Conservation (phyloP, 345 rosid species). For the Melaleuca alternifolia region DNA sequence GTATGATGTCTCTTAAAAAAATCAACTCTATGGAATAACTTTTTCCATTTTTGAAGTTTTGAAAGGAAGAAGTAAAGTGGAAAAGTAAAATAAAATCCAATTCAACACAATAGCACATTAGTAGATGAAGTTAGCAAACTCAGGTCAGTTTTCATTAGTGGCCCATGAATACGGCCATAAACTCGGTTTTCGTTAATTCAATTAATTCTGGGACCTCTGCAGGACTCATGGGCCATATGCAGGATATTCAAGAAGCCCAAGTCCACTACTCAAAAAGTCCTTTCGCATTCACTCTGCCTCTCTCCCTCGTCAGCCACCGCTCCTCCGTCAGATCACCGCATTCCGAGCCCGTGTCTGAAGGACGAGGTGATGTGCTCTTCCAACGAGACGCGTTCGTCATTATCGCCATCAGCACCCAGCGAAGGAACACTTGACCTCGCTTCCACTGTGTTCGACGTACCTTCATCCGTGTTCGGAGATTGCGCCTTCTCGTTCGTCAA, state of each 20-base stretch:
- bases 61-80: background rate
- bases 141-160: background rate
- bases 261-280: slow-evolving; percentile 60
- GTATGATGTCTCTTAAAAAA: background rate
- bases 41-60: background rate
- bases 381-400: background rate
- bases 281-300: slow-evolving; percentile 56
- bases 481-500: background rate
- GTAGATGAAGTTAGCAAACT: background rate
- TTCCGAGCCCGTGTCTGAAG: background rate
- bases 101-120: background rate
- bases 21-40: background rate
- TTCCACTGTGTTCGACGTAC: background rate
- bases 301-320: slow-evolving; percentile 24
- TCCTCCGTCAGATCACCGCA: background rate
- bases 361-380: background rate
- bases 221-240: slow-evolving; percentile 95
- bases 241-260: slow-evolving; percentile 85
- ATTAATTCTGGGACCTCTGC: background rate
- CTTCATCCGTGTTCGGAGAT: background rate
- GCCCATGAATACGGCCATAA: background rate
- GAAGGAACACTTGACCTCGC: background rate
- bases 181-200: background rate
- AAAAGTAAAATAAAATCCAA: background rate
- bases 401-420: background rate